These are phyloP conservation scores for Ilex asprella DNA, from an alignment of 257 asterid genomes.

Conservation along the genomic window DNA sequence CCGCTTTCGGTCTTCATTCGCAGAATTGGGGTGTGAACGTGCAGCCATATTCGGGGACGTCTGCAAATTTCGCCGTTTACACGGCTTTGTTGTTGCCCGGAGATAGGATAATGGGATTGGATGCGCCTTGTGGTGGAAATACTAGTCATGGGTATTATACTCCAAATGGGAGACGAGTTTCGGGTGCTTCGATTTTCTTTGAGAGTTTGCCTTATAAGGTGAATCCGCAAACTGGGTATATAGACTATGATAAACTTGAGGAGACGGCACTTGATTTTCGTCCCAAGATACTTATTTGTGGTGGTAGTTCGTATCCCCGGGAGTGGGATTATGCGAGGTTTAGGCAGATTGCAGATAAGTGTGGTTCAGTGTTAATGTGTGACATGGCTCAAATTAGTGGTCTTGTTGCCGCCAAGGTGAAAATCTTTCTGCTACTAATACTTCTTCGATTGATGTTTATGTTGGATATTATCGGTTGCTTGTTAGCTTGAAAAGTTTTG, in stretches of 20 bases:
- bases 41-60: constrained; percentile 80
- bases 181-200: constrained; percentile 83
- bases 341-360: constrained; percentile 73
- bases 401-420: constrained; percentile 86
- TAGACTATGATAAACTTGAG: constrained; percentile 79
- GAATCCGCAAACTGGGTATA: constrained; percentile 67
- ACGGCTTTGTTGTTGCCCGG: constrained; percentile 84
- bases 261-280: constrained; percentile 85
- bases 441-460: neutral
- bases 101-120: constrained; percentile 92
- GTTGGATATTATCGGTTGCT: neutral
- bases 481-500: neutral
- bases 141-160: constrained; percentile 90
- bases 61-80: constrained; percentile 84
- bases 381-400: constrained; percentile 96
- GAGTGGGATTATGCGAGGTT: constrained; percentile 88
- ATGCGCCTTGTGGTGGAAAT: constrained; percentile 90
- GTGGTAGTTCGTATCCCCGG: constrained; percentile 89
- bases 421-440: constrained; percentile 49
- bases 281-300: constrained; percentile 85
- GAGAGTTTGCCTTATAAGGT: constrained; percentile 78
- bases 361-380: constrained; percentile 80
- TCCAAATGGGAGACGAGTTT: constrained; percentile 92
- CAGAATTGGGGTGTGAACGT: constrained; percentile 85
- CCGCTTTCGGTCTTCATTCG: constrained; percentile 68